These are phyloP conservation scores for Neurospora discreta DNA, from an alignment of 495 filamentous ascomycete species.

Conservation along the genomic window DNA sequence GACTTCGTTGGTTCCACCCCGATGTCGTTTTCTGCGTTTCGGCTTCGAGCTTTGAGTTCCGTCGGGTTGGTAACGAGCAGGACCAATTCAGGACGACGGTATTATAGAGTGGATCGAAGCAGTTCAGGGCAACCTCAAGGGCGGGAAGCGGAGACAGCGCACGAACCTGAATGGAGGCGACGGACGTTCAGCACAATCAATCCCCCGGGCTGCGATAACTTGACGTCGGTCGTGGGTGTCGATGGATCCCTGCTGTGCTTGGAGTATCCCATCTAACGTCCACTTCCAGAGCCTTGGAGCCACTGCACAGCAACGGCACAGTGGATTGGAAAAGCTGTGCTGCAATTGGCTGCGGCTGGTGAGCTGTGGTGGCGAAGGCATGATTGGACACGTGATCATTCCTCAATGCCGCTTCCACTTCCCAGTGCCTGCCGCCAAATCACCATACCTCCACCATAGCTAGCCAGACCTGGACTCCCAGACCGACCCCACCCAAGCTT, in stretches of 20 bases:
- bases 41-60: no score
- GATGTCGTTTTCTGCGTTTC: no score
- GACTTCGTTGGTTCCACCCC: no score
- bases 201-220: slow-evolving; percentile 21
- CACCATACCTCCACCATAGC: no score
- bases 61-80: no score
- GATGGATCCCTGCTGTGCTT: slow-evolving; percentile 2
- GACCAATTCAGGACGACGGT: no score
- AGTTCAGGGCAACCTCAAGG: background rate
- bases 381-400: background rate
- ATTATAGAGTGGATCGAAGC: background rate
- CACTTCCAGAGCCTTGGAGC: background rate
- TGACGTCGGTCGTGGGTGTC: slow-evolving; percentile 18
- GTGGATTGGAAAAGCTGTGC: background rate
- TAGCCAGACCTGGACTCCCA: no score
- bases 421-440: no score
- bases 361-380: background rate
- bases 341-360: background rate
- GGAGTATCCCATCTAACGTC: background rate
- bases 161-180: slow-evolving; percentile 6
- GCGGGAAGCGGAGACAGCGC: background rate
- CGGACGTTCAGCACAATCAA: slow-evolving; percentile 6
- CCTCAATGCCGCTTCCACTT: no score
- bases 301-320: background rate
- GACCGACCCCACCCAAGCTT: no score